phyloP scores from a whole-genome alignment of 2,329 filamentous ascomycete genomes.

The Trichoderma atrobrunneum region DNA sequence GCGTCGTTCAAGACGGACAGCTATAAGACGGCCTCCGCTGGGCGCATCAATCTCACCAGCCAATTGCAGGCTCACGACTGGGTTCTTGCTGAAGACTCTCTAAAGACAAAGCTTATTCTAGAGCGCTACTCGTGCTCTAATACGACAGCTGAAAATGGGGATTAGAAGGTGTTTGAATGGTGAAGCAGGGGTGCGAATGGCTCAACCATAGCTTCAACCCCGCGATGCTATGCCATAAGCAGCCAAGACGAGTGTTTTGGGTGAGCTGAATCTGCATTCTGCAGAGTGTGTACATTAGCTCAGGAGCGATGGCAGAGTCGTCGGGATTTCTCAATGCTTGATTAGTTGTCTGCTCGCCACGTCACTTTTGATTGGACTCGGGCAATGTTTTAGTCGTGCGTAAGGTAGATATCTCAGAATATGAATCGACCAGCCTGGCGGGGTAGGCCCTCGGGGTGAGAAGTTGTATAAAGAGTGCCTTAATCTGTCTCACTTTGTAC shows the following conservation, averaged over 20 bases:
- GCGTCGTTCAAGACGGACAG: neutral
- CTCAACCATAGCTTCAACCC: neutral
- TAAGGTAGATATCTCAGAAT: neutral
- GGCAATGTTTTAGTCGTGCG: neutral
- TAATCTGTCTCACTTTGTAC: neutral
- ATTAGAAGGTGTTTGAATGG: neutral
- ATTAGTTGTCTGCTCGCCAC: neutral
- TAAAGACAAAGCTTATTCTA: neutral
- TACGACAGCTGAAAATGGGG: neutral
- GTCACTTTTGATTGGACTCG: neutral
- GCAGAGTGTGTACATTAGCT: neutral
- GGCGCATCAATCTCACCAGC: neutral
- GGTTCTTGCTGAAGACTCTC: neutral
- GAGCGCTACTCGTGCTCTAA: neutral
- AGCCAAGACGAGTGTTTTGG: neutral
- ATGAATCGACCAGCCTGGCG: neutral
- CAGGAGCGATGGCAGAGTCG: neutral
- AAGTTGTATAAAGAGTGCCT: neutral
- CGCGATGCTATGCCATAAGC: neutral
- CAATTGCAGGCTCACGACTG: neutral
- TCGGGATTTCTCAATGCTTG: neutral
- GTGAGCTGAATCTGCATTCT: neutral
- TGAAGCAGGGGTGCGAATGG: neutral
- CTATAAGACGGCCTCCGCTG: neutral
- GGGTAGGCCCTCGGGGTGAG: neutral